A percentile compares a stretch with the other conserved stretches of the same genome.
These are phyloP conservation scores for Inonotus obliquus DNA, from an alignment of 1,284 basidiomycete species.

Conservation along the genomic window DNA sequence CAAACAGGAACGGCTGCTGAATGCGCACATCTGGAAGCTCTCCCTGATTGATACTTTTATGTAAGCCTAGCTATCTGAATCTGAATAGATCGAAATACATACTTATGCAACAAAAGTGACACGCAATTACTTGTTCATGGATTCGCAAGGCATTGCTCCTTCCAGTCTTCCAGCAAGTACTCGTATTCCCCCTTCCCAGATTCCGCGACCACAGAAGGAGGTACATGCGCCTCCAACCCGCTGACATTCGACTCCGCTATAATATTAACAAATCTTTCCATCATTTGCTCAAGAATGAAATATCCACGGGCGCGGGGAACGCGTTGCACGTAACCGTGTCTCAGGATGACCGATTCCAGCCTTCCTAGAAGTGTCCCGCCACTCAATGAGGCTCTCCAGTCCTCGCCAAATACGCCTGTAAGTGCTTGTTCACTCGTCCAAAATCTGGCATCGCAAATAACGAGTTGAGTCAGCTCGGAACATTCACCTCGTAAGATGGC, in stretches of 20 bases:
- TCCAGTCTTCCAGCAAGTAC: not conserved
- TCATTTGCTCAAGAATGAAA: not conserved
- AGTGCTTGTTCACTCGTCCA: not conserved
- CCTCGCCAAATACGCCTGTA: not conserved
- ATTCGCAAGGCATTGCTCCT: not conserved
- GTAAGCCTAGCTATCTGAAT: too few species aligned
- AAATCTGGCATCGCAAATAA: not conserved
- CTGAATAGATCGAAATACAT: too few species aligned
- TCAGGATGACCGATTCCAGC: not conserved
- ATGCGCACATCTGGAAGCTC: too few species aligned
- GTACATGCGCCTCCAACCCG: not conserved
- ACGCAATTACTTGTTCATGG: not conserved
- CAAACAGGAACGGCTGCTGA: too few species aligned
- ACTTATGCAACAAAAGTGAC: not conserved
- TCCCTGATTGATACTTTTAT: too few species aligned
- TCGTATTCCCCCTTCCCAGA: not conserved
- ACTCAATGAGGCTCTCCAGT: not conserved
- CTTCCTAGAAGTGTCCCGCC: not conserved
- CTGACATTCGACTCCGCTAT: not conserved
- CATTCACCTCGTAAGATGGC: not conserved
- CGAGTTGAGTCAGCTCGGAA: not conserved
- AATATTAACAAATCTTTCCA: not conserved
- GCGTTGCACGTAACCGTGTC: not conserved
- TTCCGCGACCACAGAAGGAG: not conserved
- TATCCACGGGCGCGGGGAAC: not conserved